phyloP scores from a whole-genome alignment of 805 yeast genomes.

The Candida ascalaphidarum region DNA sequence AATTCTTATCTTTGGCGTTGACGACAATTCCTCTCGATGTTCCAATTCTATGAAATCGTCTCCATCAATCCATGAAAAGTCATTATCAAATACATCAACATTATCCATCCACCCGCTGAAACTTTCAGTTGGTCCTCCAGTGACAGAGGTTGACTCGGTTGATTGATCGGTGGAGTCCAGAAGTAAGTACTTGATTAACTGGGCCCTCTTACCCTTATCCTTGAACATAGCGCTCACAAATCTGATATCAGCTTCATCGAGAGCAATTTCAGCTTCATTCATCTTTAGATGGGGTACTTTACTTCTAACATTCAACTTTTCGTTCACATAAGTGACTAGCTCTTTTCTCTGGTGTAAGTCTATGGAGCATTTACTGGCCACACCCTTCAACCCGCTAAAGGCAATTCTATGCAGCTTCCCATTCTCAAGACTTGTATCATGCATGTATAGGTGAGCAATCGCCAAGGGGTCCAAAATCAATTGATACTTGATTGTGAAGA shows the following conservation, averaged over 20 bases:
- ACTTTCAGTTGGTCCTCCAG: too few species aligned
- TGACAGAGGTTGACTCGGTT: too few species aligned
- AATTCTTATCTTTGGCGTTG: conserved; percentile 35
- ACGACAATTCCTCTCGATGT: conserved; percentile 29
- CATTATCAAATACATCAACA: conserved; percentile 17
- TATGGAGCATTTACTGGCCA: conserved; percentile 21
- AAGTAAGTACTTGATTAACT: too few species aligned
- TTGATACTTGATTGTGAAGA: conserved; percentile 33
- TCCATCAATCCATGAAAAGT: conserved; percentile 57
- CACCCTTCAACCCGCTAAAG: conserved; percentile 32
- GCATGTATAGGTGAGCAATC: conserved; percentile 27
- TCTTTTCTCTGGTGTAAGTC: conserved; percentile 34
- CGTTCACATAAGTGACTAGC: conserved; percentile 27
- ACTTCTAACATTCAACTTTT: conserved; percentile 25
- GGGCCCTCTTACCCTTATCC: conserved; percentile 32
- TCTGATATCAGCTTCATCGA: conserved; percentile 61
- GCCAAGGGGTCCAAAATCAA: conserved; percentile 31
- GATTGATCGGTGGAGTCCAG: too few species aligned
- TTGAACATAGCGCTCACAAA: conserved; percentile 56
- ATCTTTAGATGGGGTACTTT: conserved; percentile 45
- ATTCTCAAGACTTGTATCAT: conserved; percentile 12
- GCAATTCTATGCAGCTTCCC: conserved; percentile 16
- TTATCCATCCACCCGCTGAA: conserved; percentile 12
- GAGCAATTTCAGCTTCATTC: conserved; percentile 63
- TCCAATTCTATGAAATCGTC: conserved; percentile 74